Percentiles rank a stretch among this genome's conserved stretches.
Conservation (phyloP, 129 eudicot species). For the Flaveria linearis region DNA sequence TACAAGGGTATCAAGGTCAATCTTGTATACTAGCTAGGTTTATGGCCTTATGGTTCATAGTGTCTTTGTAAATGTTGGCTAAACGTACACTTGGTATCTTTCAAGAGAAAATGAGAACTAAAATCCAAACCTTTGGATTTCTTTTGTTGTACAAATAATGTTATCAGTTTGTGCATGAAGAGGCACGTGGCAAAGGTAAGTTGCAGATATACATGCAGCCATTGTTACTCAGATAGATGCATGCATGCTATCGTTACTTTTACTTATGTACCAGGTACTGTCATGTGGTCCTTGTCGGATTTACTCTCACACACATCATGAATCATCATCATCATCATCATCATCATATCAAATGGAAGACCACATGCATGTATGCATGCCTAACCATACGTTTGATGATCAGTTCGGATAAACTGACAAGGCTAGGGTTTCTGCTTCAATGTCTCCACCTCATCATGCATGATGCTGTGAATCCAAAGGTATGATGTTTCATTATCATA, state of each 20-base stretch:
- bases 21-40: no score
- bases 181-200: conserved; percentile 10
- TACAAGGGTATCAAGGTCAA: no score
- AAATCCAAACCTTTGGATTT: no score
- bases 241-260: conserved; percentile 4
- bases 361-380: background rate
- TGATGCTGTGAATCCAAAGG: background rate
- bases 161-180: conserved; percentile 11
- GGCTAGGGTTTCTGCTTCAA: conserved; percentile 5
- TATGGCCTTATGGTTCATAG: no score
- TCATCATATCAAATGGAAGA: background rate
- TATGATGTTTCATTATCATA: conserved; percentile 17
- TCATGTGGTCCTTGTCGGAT: background rate
- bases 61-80: no score
- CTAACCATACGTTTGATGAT: background rate
- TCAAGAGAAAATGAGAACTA: no score
- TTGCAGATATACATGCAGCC: conserved; percentile 3
- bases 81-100: no score
- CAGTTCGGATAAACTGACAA: conserved; percentile 23
- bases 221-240: conserved; percentile 1
- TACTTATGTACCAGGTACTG: conserved; percentile 19
- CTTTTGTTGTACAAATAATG: background rate
- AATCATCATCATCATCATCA: background rate
- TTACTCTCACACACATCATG: background rate
- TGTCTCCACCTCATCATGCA: conserved; percentile 9